Base-by-base conservation (phyloP, 495 filamentous ascomycete genomes). In the Glonium stellatum region DNA sequence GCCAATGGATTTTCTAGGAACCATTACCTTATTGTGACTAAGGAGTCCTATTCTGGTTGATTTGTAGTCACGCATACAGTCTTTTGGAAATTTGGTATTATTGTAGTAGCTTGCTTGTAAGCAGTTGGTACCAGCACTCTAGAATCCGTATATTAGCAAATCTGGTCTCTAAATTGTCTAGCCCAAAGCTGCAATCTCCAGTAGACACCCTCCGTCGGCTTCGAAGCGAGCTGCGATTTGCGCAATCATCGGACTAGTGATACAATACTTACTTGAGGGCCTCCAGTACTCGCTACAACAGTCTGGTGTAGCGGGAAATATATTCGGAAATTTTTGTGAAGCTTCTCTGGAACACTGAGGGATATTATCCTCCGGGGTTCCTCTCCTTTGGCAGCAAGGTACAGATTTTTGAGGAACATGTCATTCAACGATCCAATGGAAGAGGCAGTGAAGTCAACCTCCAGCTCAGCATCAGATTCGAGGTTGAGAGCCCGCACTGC, bases 251-350 rank as follows among this genome's bases (percentile, higher is more conserved):
- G 18, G 13, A 18, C 18, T 13, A 11, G 2, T 11, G 13, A 44
- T 44, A 15, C 39, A 4, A 18, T 44, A 44, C 39, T 35, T 66
- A 62, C 60, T 18, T 77, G 57, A 15, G 74, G 71, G 0, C 84
- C 84, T 1, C 82, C 84, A 37, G 73, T 83, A 49, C 87, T 89
- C 6, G 65, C 62, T 4, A 63, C 60, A 1, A 96, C 88, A 0
- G 92, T 95, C 0, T 86, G 75, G 0, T 79, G 68, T 0, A 87
- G 91, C 0, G 93, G 95, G 64, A 92, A 98, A 67, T 90, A 96
- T 3, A 97, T 78, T 0, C 83, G 81, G 62, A 92, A 82, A 21
- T 76, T 72, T 5, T 79, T 66, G 35, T 75, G 72, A 37, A 90
- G 69, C 60, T 73, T 31, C 27, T 59, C n/a, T 19, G 55, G 19